A percentile compares a stretch with the other conserved stretches of the same genome.
Conservation (phyloP, 371 early-diverging fungal species). For the Nosema muscidifuracis region DNA sequence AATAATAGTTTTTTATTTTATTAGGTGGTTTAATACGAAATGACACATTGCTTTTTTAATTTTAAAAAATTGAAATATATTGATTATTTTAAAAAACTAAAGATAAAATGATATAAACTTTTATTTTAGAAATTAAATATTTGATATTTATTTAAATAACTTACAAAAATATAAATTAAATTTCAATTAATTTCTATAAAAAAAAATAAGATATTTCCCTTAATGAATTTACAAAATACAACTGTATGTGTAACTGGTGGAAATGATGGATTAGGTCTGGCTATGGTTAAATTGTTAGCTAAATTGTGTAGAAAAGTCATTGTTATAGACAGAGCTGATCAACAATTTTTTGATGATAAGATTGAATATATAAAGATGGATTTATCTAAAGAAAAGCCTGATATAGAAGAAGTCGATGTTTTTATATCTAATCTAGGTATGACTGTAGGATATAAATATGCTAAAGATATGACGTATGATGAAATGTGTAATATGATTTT, state of each 20-base stretch:
- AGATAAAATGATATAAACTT: too few relatives aligned
- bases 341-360: slow-evolving; percentile 12
- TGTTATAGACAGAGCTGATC: slow-evolving; percentile 18
- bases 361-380: slow-evolving; percentile 33
- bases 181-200: too few relatives aligned
- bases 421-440: slow-evolving; percentile 50
- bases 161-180: too few relatives aligned
- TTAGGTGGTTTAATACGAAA: too few relatives aligned
- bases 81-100: too few relatives aligned
- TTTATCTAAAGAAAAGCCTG: slow-evolving; percentile 12
- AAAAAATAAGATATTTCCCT: too few relatives aligned
- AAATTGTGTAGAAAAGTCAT: background rate
- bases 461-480: background rate
- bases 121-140: too few relatives aligned
- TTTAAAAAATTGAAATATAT: too few relatives aligned
- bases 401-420: slow-evolving; percentile 42
- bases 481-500: slow-evolving; percentile 27
- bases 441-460: slow-evolving; percentile 40
- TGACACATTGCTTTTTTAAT: too few relatives aligned
- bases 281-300: slow-evolving; percentile 17
- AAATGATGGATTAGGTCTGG: slow-evolving; percentile 32
- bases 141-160: too few relatives aligned
- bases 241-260: slow-evolving; percentile 35
- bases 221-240: slow-evolving; percentile 4
- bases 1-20: too few relatives aligned